Evolutionary conservation across 75 land plant genomes (phyloP), one percentile per base, ranked within the genome.

Genomic region (Chamaecyparis obtusa): DNA sequence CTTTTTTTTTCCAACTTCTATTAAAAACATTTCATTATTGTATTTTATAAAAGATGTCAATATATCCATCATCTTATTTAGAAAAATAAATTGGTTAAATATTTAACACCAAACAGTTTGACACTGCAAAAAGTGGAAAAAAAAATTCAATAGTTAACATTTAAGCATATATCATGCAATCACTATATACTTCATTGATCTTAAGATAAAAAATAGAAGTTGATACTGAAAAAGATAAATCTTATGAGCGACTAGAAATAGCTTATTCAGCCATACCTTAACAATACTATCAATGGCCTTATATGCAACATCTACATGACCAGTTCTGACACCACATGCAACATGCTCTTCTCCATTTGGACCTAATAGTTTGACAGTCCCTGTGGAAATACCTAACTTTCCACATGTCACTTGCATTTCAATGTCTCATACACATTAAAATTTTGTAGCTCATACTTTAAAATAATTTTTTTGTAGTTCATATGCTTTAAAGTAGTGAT

Each of bases 301-400:
- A 88, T 97, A 96, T 46, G 99, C 97, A 69, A 99, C 96, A 89
- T 98, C 99, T 13, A 98, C 99, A 35, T 98, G 99, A 5, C 99
- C 99, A 33, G 99, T 96, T 87, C 99, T 99, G 41, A 94, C 88
- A 71, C 95, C 89, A 87, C 95, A 93, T 9, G 92, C 96, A 84
- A 98, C 86, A 87, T 93, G 93, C 86, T 93, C 92, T 30, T 80
- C 82, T 21, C 96, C 94, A 91, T 98, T 93, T 80, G 93, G 93
- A 91, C 90, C 92, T 64, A 88, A 69, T 27, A 98, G 90, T 86
- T 98, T 96, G 39, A 96, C 97, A 3, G 99, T 95, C 36, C 97
- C 99, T 27, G 99, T 98, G 2, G 99, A 94, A 51, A 98, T 90
- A 41, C 96, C 99, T 88, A 97, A 90, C 6, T 96, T 95, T 84